Percentiles rank a stretch among this genome's conserved stretches.
phyloP scores from a whole-genome alignment of 2,329 filamentous ascomycete species.

The Pseudogymnoascus sp. region DNA sequence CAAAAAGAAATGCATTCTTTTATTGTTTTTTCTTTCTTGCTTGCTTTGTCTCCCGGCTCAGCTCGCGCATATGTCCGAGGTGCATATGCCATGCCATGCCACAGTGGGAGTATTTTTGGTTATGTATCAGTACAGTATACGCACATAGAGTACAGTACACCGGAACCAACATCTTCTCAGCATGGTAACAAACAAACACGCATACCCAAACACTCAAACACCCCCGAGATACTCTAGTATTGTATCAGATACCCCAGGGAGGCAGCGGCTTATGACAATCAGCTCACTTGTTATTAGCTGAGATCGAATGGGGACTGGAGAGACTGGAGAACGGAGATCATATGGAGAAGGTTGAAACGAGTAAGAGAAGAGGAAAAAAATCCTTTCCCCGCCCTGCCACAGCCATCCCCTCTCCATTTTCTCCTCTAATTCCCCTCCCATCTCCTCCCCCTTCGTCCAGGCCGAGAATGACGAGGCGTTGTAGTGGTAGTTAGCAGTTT shows the following conservation, averaged over 20 bases:
- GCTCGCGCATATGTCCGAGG: not conserved
- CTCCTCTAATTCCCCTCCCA: not conserved
- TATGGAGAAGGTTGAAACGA: not conserved
- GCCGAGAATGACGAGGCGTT: conserved; percentile 1
- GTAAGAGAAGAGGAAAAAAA: not conserved
- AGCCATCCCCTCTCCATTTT: not conserved
- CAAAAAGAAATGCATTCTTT: not conserved
- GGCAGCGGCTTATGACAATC: not conserved
- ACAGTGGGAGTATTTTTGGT: not conserved
- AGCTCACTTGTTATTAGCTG: not conserved
- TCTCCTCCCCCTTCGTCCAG: not conserved
- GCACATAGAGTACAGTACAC: not conserved
- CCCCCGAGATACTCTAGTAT: not conserved
- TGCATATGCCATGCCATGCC: not conserved
- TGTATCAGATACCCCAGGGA: not conserved
- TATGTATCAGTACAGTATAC: not conserved
- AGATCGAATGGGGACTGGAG: not conserved
- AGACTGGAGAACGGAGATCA: not conserved
- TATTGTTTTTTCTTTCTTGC: not conserved
- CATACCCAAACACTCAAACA: not conserved
- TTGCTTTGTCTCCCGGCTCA: not conserved
- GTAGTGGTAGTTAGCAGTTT: not conserved
- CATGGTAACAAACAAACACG: not conserved
- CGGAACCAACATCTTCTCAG: not conserved
- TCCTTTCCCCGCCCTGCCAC: not conserved